A percentile compares a stretch with the other conserved stretches of the same genome.
phyloP scores from a whole-genome alignment of 495 filamentous ascomycete genomes.

The Talaromyces wortmannii region DNA sequence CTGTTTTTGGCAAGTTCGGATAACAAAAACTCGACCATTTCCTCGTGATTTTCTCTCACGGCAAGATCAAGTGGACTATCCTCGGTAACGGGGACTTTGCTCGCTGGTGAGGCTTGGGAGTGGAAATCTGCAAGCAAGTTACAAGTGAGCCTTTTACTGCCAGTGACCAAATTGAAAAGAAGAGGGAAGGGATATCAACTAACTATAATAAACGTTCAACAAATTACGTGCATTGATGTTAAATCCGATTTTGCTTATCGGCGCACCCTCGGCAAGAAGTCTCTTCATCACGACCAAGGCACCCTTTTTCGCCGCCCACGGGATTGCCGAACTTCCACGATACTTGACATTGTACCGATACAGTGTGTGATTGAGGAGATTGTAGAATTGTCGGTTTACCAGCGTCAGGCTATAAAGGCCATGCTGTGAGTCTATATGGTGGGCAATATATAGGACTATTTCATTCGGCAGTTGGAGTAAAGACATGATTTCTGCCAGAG shows the following conservation, averaged over 20 bases:
- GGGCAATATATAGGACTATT: background rate
- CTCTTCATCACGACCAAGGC: background rate
- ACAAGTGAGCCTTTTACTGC: too few species aligned
- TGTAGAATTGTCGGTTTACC: background rate
- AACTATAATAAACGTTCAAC: background rate
- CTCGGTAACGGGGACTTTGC: background rate
- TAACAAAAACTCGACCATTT: background rate
- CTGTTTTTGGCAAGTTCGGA: background rate
- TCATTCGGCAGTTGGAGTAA: background rate
- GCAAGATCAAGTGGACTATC: background rate
- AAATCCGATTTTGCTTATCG: background rate
- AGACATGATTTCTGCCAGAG: background rate
- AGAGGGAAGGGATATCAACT: background rate
- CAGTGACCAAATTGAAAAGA: background rate
- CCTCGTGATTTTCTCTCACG: background rate
- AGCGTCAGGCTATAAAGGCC: background rate
- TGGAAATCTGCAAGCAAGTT: background rate
- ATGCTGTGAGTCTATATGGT: background rate
- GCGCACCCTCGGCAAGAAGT: background rate
- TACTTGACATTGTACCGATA: background rate
- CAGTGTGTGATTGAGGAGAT: background rate
- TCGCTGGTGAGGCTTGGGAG: background rate
- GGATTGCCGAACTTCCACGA: background rate
- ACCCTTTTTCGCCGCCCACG: background rate
- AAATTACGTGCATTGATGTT: background rate